A percentile compares a stretch with the other conserved stretches of the same genome.
Evolutionary conservation across 768 basidiomycete species (phyloP).

Genomic region (Phaeolepiota aurea): DNA sequence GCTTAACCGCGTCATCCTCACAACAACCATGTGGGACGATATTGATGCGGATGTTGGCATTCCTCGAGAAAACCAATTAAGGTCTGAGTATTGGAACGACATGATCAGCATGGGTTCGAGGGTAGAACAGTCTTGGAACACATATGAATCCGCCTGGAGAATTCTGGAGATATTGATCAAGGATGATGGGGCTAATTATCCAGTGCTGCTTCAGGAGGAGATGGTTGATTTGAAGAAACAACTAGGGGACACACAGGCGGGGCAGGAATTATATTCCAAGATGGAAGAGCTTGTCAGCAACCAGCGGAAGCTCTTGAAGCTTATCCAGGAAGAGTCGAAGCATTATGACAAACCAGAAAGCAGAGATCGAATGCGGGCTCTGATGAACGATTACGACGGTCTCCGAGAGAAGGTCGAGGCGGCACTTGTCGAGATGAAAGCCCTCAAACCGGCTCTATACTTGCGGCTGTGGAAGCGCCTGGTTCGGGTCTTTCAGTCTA

Average conservation of each 20-base stretch:
- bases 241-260: conserved; percentile 8
- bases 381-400: background rate
- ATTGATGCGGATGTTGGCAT: conserved; percentile 22
- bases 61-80: conserved; percentile 29
- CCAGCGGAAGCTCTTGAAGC: background rate
- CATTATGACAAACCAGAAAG: too few species aligned
- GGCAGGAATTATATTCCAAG: conserved; percentile 3
- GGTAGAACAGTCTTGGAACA: conserved; percentile 25
- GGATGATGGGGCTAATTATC: conserved; percentile 1
- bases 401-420: background rate
- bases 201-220: conserved; percentile 15
- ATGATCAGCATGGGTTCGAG: conserved; percentile 29
- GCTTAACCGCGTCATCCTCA: conserved; percentile 35
- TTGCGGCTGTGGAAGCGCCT: too few species aligned
- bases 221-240: conserved; percentile 14
- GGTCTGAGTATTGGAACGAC: conserved; percentile 33
- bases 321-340: background rate
- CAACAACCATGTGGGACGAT: conserved; percentile 40
- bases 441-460: background rate
- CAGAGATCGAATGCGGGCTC: background rate
- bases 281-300: conserved; percentile 1
- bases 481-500: too few species aligned
- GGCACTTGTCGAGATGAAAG: background rate
- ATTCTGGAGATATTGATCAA: conserved; percentile 23
- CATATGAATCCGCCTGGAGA: conserved; percentile 23